Conservation (phyloP, 805 yeast species). For the Clavispora vitiphila region DNA sequence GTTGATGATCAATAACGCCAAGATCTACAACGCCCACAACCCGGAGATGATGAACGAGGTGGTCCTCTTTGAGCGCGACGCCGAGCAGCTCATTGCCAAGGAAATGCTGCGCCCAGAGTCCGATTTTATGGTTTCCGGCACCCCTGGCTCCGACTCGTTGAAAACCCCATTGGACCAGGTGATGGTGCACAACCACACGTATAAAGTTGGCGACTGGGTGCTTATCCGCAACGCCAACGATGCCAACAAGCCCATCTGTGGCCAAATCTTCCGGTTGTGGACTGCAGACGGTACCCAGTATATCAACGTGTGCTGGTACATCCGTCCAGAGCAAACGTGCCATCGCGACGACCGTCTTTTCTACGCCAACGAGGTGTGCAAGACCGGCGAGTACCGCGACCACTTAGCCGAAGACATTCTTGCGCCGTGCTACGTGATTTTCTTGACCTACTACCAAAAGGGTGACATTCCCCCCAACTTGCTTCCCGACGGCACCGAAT, state of each 20-base stretch:
- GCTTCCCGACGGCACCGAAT: slow-evolving; percentile 69
- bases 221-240: slow-evolving; percentile 84
- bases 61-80: slow-evolving; percentile 55
- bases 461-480: slow-evolving; percentile 74
- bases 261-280: slow-evolving; percentile 94
- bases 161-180: slow-evolving; percentile 79
- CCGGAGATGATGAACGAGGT: slow-evolving; percentile 59
- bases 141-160: slow-evolving; percentile 45
- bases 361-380: slow-evolving; percentile 91
- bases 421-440: slow-evolving; percentile 92
- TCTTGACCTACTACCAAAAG: slow-evolving; percentile 88
- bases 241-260: slow-evolving; percentile 83
- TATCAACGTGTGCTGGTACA: slow-evolving; percentile 96
- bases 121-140: slow-evolving; percentile 48
- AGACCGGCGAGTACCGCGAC: slow-evolving; percentile 94
- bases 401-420: slow-evolving; percentile 83
- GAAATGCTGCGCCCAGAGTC: slow-evolving; percentile 81
- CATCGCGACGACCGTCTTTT: slow-evolving; percentile 87
- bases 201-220: slow-evolving; percentile 94
- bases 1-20: slow-evolving; percentile 70
- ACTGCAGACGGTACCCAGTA: slow-evolving; percentile 78
- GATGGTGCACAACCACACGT: slow-evolving; percentile 64
- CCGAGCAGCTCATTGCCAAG: slow-evolving; percentile 51
- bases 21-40: slow-evolving; percentile 48
- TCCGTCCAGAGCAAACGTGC: slow-evolving; percentile 96